Evolutionary conservation across 140 eudicot species (phyloP), one percentile per base, ranked within the genome.

Genomic region (Ambrosia hybrid): DNA sequence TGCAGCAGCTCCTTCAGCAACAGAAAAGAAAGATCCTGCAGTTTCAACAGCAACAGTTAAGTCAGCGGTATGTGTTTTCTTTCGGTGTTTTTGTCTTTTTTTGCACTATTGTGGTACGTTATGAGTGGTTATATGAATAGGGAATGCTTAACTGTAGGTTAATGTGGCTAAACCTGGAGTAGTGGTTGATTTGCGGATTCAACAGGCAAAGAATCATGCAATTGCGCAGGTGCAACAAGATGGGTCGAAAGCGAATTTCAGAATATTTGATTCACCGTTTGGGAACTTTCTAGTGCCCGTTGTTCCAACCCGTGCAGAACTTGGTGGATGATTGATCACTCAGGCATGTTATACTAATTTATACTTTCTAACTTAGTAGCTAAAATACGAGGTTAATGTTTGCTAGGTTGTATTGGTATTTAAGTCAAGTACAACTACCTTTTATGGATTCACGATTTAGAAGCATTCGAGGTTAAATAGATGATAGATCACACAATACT

Each of bases 241-340:
- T 3, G 87, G 89, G 59, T 89, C 90, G 63, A 85, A 77, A 21
- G 92, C 82, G 0, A 92, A 89, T 70, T 92, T 75, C 61, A 87
- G 73, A 68, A 78, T 92, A 63, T 79, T 92, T 12, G 95, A 89
- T 70, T 92, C 97, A 1, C 95, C 86, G 9, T 91, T 79, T 81
- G 96, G 96, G 57, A 91, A 91, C 80, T 89, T 83, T 80, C 83
- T 89, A 26, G 82, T 88, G 45, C 95, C 95, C 0, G 95, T 83
- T 33, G 78, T 85, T 74, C 86, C 86, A 70, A 73, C 86, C 51
- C 83, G 76, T 63, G 72, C 69, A 21, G 83, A 82, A 64, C 81
- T 82, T 58, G 78, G 86, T 70, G 78, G 81, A 36, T 70, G 53
- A 75, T 26, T 6, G 51, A 76, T 30, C 8, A 21, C 2, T 38